These are phyloP conservation scores for Gypsophila paniculata DNA, from an alignment of 179 eudicot species.

Conservation along the genomic window DNA sequence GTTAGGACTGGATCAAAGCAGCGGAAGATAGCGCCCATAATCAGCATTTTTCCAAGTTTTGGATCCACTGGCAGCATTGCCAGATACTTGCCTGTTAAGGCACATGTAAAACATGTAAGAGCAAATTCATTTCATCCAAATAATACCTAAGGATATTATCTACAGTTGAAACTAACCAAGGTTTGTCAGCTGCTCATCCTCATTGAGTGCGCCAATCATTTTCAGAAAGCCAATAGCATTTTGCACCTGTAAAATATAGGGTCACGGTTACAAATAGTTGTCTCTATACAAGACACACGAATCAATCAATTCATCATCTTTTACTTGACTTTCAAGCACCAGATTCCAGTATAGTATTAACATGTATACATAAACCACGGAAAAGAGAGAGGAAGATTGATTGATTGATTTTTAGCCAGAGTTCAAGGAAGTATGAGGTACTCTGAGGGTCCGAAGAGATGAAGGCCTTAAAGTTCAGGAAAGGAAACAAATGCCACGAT, in stretches of 20 bases:
- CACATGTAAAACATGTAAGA: constrained; percentile 27
- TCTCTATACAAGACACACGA: background rate
- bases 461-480: background rate
- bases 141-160: constrained; percentile 10
- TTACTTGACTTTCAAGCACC: constrained; percentile 8
- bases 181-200: constrained; percentile 71
- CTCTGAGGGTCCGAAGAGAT: background rate
- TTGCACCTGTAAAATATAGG: constrained; percentile 56
- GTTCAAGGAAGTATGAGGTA: background rate
- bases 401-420: background rate
- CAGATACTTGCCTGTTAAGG: constrained; percentile 60
- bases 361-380: background rate
- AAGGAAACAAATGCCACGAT: background rate
- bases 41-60: constrained; percentile 93
- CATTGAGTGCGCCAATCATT: constrained; percentile 95
- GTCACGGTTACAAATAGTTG: constrained; percentile 10
- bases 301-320: background rate
- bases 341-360: background rate
- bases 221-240: constrained; percentile 90
- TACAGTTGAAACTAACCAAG: constrained; percentile 59
- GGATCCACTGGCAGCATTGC: constrained; percentile 98
- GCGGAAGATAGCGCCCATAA: constrained; percentile 92
- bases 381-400: background rate
- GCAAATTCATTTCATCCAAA: background rate
- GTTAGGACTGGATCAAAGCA: constrained; percentile 97